Evolutionary conservation across 2,329 filamentous ascomycete species (phyloP).

Genomic region (Colletotrichum plurivorum): DNA sequence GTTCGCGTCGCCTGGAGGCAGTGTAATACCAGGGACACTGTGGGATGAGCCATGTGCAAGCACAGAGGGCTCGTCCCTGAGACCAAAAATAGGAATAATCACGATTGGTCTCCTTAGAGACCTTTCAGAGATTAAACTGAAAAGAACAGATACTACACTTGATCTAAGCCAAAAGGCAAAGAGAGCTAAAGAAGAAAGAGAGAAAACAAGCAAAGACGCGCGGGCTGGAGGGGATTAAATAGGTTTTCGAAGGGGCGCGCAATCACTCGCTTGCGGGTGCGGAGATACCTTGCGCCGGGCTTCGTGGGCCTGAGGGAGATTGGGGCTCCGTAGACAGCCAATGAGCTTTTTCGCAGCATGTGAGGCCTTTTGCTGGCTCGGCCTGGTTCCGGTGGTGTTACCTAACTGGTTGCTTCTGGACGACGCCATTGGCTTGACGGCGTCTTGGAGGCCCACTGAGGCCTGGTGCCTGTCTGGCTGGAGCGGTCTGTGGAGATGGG

Average conservation of each 20-base stretch:
- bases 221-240: constrained; percentile 50
- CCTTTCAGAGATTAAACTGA: constrained; percentile 97
- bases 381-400: background rate
- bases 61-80: constrained; percentile 72
- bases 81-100: constrained; percentile 88
- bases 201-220: constrained; percentile 52
- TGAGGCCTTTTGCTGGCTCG: background rate
- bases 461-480: too few relatives aligned
- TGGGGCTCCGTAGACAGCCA: background rate
- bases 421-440: background rate
- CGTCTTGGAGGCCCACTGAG: background rate
- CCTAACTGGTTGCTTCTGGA: background rate
- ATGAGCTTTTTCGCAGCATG: background rate
- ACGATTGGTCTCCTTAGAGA: constrained; percentile 78
- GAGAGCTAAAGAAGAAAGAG: constrained; percentile 69
- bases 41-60: constrained; percentile 78
- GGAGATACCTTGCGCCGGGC: background rate
- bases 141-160: constrained; percentile 98
- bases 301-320: background rate
- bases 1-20: constrained; percentile 80
- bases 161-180: constrained; percentile 83
- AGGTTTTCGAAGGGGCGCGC: background rate
- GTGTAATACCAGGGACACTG: constrained; percentile 84
- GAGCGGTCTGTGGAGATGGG: too few relatives aligned
- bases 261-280: background rate